Percentiles rank a stretch among this genome's conserved stretches.
These are phyloP conservation scores for Hysterangium stoloniferum DNA, from an alignment of 768 basidiomycete genomes.

Conservation along the genomic window DNA sequence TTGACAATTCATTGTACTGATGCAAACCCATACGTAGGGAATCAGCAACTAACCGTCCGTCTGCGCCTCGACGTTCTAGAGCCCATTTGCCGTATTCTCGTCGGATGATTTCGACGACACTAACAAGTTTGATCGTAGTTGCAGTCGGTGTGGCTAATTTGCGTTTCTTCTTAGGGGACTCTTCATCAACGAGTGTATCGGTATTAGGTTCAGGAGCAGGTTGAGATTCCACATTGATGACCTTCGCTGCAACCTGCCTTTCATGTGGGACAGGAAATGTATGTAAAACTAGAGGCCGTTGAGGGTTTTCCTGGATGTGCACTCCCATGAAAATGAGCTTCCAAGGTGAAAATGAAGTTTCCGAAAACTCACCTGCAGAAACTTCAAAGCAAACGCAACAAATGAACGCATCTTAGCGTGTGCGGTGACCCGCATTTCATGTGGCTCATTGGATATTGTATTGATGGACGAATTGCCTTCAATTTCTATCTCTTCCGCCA, in stretches of 20 bases:
- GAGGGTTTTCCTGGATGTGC: constrained; percentile 37
- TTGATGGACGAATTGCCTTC: background rate
- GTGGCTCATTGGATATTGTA: constrained; percentile 12
- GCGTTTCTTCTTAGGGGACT: constrained; percentile 5
- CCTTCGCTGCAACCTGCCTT: constrained; percentile 4
- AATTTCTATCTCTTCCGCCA: background rate
- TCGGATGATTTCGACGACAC: constrained; percentile 79
- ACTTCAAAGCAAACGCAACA: constrained; percentile 46
- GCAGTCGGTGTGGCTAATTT: constrained; percentile 19
- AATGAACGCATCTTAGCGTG: constrained; percentile 47
- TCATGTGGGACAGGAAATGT: constrained; percentile 39
- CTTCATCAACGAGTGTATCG: background rate
- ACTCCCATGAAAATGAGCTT: background rate
- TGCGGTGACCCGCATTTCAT: constrained; percentile 45
- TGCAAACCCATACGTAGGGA: constrained; percentile 50
- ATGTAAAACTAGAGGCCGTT: constrained; percentile 46
- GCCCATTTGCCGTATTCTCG: constrained; percentile 51
- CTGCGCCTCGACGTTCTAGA: background rate
- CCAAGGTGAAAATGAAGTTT: background rate
- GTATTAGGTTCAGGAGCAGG: background rate
- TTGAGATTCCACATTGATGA: constrained; percentile 5
- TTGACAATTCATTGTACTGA: constrained; percentile 70
- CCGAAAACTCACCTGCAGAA: constrained; percentile 36
- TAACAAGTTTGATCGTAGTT: constrained; percentile 56
- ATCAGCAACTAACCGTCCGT: background rate